A percentile compares a stretch with the other conserved stretches of the same genome.
phyloP scores from a whole-genome alignment of 805 yeast genomes.

The Pichia nanzhaoensis region DNA sequence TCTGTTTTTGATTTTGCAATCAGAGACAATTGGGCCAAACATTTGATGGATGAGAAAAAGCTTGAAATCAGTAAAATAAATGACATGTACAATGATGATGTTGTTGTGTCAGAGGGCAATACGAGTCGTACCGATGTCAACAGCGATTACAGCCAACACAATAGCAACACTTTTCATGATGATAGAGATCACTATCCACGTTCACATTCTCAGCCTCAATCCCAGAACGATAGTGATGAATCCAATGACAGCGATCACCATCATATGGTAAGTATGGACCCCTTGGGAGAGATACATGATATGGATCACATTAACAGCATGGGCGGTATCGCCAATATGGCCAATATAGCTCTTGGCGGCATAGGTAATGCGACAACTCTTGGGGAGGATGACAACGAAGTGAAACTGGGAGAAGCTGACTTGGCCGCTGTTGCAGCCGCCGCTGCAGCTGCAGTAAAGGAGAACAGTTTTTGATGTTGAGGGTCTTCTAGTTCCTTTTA shows the following conservation, averaged over 20 bases:
- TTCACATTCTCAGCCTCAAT: neutral
- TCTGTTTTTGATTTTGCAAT: slow-evolving; percentile 39
- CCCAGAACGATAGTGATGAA: slow-evolving; percentile 1
- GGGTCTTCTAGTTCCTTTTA: too few relatives aligned
- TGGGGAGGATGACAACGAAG: slow-evolving; percentile 11
- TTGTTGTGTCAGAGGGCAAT: slow-evolving; percentile 1
- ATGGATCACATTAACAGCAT: neutral
- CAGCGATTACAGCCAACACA: slow-evolving; percentile 2
- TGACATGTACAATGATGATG: slow-evolving; percentile 1
- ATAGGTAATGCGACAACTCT: slow-evolving; percentile 4
- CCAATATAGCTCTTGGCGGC: neutral
- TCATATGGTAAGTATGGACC: slow-evolving; percentile 1
- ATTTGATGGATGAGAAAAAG: slow-evolving; percentile 19
- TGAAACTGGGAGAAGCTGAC: slow-evolving; percentile 20
- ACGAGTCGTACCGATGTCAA: slow-evolving; percentile 4
- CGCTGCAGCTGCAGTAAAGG: slow-evolving; percentile 22
- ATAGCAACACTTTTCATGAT: neutral
- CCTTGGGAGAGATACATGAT: too few relatives aligned
- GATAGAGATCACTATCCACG: neutral
- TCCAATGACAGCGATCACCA: neutral
- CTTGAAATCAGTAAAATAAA: slow-evolving; percentile 1
- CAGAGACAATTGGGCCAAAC: slow-evolving; percentile 35
- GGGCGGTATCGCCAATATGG: neutral
- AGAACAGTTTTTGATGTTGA: slow-evolving; percentile 1
- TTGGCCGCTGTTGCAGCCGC: slow-evolving; percentile 31